Evolutionary conservation across 805 yeast genomes (phyloP).

Genomic region (Blastobotrys peoriensis): DNA sequence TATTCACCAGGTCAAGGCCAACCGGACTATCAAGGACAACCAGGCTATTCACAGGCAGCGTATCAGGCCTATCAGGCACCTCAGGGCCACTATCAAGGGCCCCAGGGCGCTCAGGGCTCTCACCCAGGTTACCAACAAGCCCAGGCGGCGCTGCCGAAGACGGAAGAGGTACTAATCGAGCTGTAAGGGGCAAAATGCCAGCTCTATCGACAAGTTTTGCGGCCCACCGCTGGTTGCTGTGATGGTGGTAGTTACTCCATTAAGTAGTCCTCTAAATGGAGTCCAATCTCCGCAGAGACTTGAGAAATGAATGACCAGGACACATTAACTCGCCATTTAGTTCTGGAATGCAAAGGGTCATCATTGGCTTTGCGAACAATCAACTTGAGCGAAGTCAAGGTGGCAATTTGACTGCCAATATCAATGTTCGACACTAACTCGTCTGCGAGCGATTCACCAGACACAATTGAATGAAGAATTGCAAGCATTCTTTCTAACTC

Average conservation of each 20-base stretch:
- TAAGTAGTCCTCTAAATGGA: conserved; percentile 61
- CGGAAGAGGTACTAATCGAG: no score
- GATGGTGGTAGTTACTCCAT: conserved; percentile 32
- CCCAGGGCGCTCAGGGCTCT: no score
- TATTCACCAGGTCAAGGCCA: background rate
- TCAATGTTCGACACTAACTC: conserved; percentile 32
- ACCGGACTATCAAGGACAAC: conserved; percentile 10
- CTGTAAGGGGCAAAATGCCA: no score
- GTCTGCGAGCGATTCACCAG: conserved; percentile 30
- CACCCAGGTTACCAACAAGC: no score
- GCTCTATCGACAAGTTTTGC: no score
- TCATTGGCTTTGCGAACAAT: conserved; percentile 35
- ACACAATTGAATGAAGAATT: conserved; percentile 63
- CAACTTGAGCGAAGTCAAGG: conserved; percentile 50
- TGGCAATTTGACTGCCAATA: conserved; percentile 49
- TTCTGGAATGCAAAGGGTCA: conserved; percentile 59
- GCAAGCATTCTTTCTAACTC: conserved; percentile 77
- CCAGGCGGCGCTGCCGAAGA: no score
- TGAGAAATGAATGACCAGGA: conserved; percentile 58
- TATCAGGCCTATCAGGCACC: background rate
- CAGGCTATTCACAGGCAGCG: conserved; percentile 3
- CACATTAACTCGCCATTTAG: conserved; percentile 75
- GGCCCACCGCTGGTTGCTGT: no score
- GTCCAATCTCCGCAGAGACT: conserved; percentile 56
- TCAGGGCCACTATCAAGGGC: no score